These are phyloP conservation scores for Casuarina equisetifolia DNA, from an alignment of 306 rosid species.

Conservation along the genomic window DNA sequence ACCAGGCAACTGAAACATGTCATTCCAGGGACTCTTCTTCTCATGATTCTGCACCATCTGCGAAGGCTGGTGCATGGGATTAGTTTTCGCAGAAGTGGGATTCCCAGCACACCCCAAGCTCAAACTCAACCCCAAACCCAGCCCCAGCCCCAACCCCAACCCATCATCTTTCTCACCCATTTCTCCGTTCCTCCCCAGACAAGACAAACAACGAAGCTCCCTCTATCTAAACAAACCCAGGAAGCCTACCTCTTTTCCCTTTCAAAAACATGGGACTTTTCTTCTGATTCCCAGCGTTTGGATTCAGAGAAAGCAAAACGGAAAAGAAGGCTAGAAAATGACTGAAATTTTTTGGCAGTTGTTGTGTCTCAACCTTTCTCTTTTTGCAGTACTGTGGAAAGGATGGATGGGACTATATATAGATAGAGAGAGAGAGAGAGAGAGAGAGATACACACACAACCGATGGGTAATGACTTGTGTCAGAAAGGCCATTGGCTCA, in stretches of 20 bases:
- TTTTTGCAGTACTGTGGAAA: constrained; percentile 52
- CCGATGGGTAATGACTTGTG: constrained; percentile 49
- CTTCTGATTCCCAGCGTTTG: constrained; percentile 20
- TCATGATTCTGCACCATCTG: constrained; percentile 31
- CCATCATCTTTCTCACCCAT: constrained; percentile 67
- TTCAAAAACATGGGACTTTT: neutral
- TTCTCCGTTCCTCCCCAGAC: neutral
- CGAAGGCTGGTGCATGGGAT: constrained; percentile 51
- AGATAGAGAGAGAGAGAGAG: constrained; percentile 29
- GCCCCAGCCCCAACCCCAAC: constrained; percentile 40
- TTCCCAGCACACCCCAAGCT: constrained; percentile 47
- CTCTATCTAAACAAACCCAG: neutral
- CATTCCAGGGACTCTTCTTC: constrained; percentile 45
- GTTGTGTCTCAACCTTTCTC: constrained; percentile 38
- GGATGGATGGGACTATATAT: constrained; percentile 42
- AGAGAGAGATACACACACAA: constrained; percentile 17
- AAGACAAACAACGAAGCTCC: neutral
- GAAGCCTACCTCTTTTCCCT: neutral
- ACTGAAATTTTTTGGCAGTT: constrained; percentile 17
- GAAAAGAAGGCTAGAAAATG: constrained; percentile 34
- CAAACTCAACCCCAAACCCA: constrained; percentile 48
- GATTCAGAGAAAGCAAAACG: constrained; percentile 30
- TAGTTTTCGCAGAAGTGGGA: constrained; percentile 26
- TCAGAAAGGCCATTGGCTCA: constrained; percentile 53
- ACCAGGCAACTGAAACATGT: constrained; percentile 59